Base-by-base conservation (phyloP, 2,329 filamentous ascomycete species). In the Calonectria leucothoes region DNA sequence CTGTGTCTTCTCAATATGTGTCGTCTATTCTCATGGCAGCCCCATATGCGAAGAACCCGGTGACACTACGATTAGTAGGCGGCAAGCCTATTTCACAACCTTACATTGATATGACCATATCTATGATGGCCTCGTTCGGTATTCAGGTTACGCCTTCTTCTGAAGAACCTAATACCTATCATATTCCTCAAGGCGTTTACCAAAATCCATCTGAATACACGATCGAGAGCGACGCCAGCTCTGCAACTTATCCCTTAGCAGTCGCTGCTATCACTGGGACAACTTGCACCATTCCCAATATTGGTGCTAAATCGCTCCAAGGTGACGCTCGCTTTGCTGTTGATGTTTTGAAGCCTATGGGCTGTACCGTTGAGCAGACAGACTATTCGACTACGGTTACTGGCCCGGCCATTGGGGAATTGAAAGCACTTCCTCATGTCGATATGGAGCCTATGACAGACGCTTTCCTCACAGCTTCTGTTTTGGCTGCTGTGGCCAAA, bases 401-500 rank as follows among this genome's bases (percentile, higher is more conserved):
- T 11, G 97, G 97, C 1, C 97, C 97, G n/a, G 85, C 90, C 3
- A 85, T 89, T 69, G 96, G 97, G 14, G 85, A 89, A 20, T 87
- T 99, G 48, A 92, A 92, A 78, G 93, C 94, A 0, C 87, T 99
- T 15, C 87, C 92, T 23, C 93, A 96, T 72, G 92, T 99, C 33
- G 96, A 99, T 81, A 99, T 99, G 97, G 97, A 98, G 84, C 94
- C 96, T 1, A 99, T 99, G 97, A 99, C 97, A 0, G 97, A 99
- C 84, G 97, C 97, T 63, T 99, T 99, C 88, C 89, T 99, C 66
- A 98, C 96, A 6, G 97, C 97, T 23, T 97, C 95, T 2, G 95
- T 98, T 6, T 89, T 99, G 59, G 97, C 95, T 31, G 97, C 97
- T 42, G 95, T 98, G 52, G 95, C 96, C 12, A 92, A 90, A 17